These are phyloP conservation scores for Cryptococcus depauperatus DNA, from an alignment of 1,284 basidiomycete genomes.

Conservation along the genomic window DNA sequence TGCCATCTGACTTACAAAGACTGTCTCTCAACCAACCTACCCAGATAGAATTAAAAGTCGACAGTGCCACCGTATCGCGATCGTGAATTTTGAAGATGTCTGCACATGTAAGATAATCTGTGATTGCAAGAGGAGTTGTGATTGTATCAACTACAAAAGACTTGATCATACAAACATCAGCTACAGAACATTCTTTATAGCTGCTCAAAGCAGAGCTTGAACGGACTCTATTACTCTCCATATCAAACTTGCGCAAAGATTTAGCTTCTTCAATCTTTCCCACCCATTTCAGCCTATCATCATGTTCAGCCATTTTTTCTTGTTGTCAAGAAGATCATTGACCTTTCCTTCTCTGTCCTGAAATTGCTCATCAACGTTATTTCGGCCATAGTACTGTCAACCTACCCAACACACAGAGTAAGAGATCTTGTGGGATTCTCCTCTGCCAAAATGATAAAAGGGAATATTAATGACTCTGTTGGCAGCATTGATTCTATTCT, in stretches of 20 bases:
- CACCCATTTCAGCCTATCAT: slow-evolving; percentile 25
- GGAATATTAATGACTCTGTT: slow-evolving; percentile 31
- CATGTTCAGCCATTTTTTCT: not conserved
- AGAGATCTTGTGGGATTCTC: slow-evolving; percentile 24
- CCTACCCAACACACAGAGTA: too few relatives aligned
- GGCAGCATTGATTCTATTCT: slow-evolving; percentile 18
- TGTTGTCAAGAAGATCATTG: not conserved
- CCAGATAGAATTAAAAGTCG: slow-evolving; percentile 21
- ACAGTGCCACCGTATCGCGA: slow-evolving; percentile 24
- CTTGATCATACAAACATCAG: too few relatives aligned
- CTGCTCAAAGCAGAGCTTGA: too few relatives aligned
- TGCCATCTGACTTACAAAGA: slow-evolving; percentile 1
- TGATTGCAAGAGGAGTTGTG: slow-evolving; percentile 15
- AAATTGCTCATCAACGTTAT: too few relatives aligned
- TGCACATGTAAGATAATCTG: slow-evolving; percentile 16
- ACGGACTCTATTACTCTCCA: slow-evolving; percentile 30
- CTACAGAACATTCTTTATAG: too few relatives aligned
- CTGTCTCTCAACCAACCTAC: slow-evolving; percentile 29
- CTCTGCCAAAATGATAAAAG: slow-evolving; percentile 26
- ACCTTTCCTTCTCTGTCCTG: too few relatives aligned
- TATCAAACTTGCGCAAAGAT: slow-evolving; percentile 25
- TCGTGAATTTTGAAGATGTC: slow-evolving; percentile 29
- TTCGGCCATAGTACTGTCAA: too few relatives aligned
- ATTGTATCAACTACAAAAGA: slow-evolving; percentile 26
- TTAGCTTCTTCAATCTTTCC: slow-evolving; percentile 31